Evolutionary conservation across 1,284 basidiomycete species (phyloP).

Genomic region (Lignosus rhinocerotis): DNA sequence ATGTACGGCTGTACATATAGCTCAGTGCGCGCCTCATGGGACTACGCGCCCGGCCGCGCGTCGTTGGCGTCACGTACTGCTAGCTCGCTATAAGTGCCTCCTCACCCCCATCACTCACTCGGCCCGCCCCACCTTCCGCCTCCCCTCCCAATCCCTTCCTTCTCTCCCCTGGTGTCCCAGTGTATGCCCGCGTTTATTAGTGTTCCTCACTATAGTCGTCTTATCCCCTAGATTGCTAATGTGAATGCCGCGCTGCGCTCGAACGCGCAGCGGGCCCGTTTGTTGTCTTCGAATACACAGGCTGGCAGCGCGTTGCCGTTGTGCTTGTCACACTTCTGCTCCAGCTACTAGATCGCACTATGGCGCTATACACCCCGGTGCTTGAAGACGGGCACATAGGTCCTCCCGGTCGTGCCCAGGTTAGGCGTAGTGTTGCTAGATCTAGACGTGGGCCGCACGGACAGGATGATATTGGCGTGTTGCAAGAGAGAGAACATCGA

Average conservation of each 20-base stretch:
- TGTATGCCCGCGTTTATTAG: background rate
- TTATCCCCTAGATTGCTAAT: background rate
- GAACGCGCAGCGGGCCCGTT: background rate
- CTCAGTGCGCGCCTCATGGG: background rate
- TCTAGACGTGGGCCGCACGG: no score
- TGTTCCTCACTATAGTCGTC: background rate
- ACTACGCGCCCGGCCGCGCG: slow-evolving; percentile 1
- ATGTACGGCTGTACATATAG: slow-evolving; percentile 1
- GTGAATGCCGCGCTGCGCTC: background rate
- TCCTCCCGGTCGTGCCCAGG: no score
- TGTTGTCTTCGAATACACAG: background rate
- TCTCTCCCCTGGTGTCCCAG: background rate
- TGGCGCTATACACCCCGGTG: no score
- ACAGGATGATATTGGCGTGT: no score
- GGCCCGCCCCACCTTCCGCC: background rate
- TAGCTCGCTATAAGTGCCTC: background rate
- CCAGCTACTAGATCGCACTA: no score
- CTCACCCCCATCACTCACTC: background rate
- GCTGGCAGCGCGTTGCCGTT: background rate
- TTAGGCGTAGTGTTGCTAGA: no score
- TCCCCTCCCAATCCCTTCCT: background rate
- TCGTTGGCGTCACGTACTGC: background rate
- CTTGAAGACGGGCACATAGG: no score
- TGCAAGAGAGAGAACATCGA: no score
- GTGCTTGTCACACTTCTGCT: no score